Evolutionary conservation across 2,329 filamentous ascomycete species (phyloP), one percentile per base, ranked within the genome.

Genomic region (Nothopassalora personata): DNA sequence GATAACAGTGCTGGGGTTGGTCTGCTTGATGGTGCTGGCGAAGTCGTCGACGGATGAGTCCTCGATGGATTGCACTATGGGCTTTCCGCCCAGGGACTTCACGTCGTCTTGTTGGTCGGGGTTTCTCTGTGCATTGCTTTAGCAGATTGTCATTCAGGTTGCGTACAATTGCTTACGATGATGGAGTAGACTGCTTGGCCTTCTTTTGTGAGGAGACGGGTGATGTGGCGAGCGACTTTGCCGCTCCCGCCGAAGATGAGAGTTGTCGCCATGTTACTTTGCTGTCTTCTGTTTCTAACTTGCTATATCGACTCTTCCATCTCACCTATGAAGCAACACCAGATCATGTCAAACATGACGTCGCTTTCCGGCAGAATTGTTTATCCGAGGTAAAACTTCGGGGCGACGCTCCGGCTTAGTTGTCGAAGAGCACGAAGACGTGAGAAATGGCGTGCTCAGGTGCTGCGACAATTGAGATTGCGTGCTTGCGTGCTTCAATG

Each of bases 41-140:
- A 80, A 67, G 60, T 76, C 73, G 15, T 69, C 65, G 33, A 76
- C 71, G 28, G 68, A 71, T 28, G 72, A 67, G 39, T 71, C 67
- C 64, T 79, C 76, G 53, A 80, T 71, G 60, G 72, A 74, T 60
- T 79, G 75, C 11, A 79, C 64, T 57, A 79, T 73, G 34, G 77
- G 76, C 10, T 69, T 71, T 39, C 73, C 76, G 55, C 77, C 77
- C 30, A 79, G 71, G 33, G 68, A 65, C 51, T 72, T 59, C 53
- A 80, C 70, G n/a, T 68, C 67, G 39, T 70, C 48, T 30, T 63
- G 58, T 63, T 79, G 76, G 23, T 48, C 43, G 18, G 58, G 53
- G 50, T 60, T 62, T 36, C 62, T 57, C 52, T 59, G 46, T 5
- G 18, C 8, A 5, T 31, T 15, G n/a, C 6, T 4, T 30, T 39